A percentile compares a stretch with the other conserved stretches of the same genome.
Conservation (phyloP, 106 monocot genomes). For the Acorus gramineus region DNA sequence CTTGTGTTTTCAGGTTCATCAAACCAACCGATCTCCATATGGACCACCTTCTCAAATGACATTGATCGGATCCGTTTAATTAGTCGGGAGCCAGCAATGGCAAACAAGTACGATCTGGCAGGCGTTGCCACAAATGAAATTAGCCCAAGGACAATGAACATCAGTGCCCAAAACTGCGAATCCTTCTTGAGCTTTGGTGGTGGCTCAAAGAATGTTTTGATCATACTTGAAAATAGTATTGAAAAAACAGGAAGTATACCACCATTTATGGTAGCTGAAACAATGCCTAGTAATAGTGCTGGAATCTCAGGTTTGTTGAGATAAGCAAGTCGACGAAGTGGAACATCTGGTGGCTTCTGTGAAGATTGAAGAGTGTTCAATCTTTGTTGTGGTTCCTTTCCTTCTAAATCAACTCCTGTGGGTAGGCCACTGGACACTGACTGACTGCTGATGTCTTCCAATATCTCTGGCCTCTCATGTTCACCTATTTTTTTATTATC, state of each 20-base stretch:
- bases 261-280: conserved; percentile 37
- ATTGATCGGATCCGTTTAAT: conserved; percentile 53
- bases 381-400: conserved; percentile 2
- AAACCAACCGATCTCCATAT: conserved; percentile 66
- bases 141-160: conserved; percentile 32
- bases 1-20: conserved; percentile 46
- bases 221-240: conserved; percentile 32
- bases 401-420: conserved; percentile 21
- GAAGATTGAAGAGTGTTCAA: not conserved
- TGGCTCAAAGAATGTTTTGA: conserved; percentile 38
- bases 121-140: conserved; percentile 28
- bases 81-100: conserved; percentile 39
- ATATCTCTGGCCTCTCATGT: no score
- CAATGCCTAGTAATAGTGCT: conserved; percentile 29
- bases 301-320: conserved; percentile 58
- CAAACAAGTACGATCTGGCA: conserved; percentile 38
- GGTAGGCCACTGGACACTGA: conserved; percentile 30
- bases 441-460: conserved; percentile 10
- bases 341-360: conserved; percentile 13
- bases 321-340: conserved; percentile 35
- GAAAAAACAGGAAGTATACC: conserved; percentile 30
- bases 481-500: no score
- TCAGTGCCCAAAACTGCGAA: conserved; percentile 33
- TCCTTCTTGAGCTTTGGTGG: conserved; percentile 35
- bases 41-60: conserved; percentile 53